Evolutionary conservation across 257 asterid species (phyloP).

Genomic region (Asclepias syriaca): DNA sequence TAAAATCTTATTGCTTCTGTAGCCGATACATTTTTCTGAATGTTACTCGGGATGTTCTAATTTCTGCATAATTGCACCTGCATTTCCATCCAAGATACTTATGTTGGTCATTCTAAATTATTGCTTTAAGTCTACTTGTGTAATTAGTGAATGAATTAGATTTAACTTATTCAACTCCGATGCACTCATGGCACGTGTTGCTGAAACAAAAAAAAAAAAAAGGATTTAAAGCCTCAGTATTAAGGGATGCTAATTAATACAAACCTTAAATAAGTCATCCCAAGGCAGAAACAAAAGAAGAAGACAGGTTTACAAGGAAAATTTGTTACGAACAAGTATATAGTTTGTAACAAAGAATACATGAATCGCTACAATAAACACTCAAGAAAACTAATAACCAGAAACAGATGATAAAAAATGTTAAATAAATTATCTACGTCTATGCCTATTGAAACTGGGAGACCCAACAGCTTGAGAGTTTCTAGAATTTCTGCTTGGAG

Average conservation of each 20-base stretch:
- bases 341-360: constrained; percentile 1
- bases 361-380: constrained; percentile 13
- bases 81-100: background rate
- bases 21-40: background rate
- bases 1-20: background rate
- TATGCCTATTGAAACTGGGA: constrained; percentile 76
- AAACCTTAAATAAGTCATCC: background rate
- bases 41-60: background rate
- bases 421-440: constrained; percentile 51
- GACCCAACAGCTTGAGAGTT: constrained; percentile 47
- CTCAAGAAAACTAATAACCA: background rate
- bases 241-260: too few relatives aligned
- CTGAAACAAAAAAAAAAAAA: too few relatives aligned
- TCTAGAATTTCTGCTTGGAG: constrained; percentile 65
- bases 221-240: too few relatives aligned
- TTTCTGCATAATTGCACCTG: background rate
- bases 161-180: background rate
- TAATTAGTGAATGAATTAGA: background rate
- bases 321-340: background rate
- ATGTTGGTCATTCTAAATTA: background rate
- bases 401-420: background rate
- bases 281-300: background rate
- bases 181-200: too few relatives aligned
- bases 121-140: background rate
- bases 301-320: constrained; percentile 1